Evolutionary conservation across 768 basidiomycete genomes (phyloP).

Genomic region (Boletus barrowsii): DNA sequence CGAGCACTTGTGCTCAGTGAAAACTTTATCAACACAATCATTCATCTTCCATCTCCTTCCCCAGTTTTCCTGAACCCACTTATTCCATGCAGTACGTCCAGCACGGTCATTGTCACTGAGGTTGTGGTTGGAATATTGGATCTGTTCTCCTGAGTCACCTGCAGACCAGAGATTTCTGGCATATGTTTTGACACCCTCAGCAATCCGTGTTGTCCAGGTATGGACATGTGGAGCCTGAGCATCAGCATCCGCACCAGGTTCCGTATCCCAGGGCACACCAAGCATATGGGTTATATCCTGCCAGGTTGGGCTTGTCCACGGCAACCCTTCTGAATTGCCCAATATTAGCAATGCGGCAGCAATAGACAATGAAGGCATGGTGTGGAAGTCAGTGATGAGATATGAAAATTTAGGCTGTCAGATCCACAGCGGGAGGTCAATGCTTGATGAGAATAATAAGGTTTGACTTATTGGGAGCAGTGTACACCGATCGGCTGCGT

Average conservation of each 20-base stretch:
- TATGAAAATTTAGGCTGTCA: too few relatives aligned
- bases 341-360: background rate
- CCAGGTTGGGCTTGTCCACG: background rate
- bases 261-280: background rate
- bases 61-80: background rate
- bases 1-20: background rate
- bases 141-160: background rate
- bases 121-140: background rate
- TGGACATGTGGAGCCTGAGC: background rate
- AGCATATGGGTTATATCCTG: background rate
- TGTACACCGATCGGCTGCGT: too few relatives aligned
- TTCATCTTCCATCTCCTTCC: background rate
- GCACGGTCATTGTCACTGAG: background rate
- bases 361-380: background rate
- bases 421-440: too few relatives aligned
- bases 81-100: background rate
- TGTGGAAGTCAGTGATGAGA: background rate
- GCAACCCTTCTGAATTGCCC: background rate
- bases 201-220: background rate
- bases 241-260: too few relatives aligned
- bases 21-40: background rate
- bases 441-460: too few relatives aligned
- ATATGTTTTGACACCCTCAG: background rate
- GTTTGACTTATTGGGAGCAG: too few relatives aligned
- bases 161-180: background rate